These are phyloP conservation scores for Salix arbutifolia DNA, from an alignment of 345 rosid species.

Conservation along the genomic window DNA sequence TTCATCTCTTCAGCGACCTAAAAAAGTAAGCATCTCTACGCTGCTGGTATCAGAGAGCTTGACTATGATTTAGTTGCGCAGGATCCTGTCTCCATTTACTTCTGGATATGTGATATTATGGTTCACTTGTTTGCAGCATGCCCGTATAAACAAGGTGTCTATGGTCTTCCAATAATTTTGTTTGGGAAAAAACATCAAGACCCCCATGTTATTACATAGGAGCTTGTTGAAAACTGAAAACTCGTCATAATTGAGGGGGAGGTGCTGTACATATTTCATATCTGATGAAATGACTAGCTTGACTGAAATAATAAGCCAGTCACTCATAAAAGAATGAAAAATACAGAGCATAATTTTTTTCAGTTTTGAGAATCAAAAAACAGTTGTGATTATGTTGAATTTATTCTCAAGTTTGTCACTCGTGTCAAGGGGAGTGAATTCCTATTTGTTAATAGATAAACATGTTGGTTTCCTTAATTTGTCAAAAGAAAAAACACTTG, in stretches of 20 bases:
- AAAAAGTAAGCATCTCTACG: constrained; percentile 48
- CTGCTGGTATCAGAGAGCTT: background rate
- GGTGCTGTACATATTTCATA: too few relatives aligned
- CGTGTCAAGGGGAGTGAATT: background rate
- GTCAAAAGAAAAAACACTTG: too few relatives aligned
- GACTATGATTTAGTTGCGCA: too few relatives aligned
- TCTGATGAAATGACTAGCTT: too few relatives aligned
- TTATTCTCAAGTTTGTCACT: background rate
- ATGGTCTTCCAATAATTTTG: background rate
- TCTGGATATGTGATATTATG: background rate
- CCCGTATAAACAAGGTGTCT: background rate
- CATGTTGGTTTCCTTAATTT: background rate
- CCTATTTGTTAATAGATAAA: background rate
- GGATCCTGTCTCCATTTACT: background rate
- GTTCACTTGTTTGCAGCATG: constrained; percentile 5
- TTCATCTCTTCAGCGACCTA: constrained; percentile 92
- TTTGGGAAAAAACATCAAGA: background rate
- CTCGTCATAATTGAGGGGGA: too few relatives aligned
- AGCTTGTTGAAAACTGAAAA: too few relatives aligned
- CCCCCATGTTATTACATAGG: too few relatives aligned
- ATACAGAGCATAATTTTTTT: too few relatives aligned
- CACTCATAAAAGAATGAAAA: too few relatives aligned
- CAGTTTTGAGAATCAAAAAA: too few relatives aligned
- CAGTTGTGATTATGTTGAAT: background rate
- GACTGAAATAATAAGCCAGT: too few relatives aligned